These are phyloP conservation scores for Zymoseptoria ardabiliae DNA, from an alignment of 2,329 filamentous ascomycete genomes.

Conservation along the genomic window DNA sequence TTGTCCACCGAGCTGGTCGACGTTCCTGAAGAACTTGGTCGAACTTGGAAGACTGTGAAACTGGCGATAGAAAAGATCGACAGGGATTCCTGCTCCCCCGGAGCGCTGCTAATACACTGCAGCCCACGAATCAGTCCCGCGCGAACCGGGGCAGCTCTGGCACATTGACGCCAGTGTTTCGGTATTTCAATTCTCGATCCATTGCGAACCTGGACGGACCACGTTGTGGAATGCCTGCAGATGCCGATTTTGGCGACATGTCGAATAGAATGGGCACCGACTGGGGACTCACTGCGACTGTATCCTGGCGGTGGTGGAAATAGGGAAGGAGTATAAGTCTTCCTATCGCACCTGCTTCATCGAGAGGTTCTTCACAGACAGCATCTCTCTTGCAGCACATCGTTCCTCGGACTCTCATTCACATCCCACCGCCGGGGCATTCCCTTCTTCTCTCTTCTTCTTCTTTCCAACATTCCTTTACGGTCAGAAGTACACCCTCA, in stretches of 20 bases:
- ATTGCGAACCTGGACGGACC: neutral
- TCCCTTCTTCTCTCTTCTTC: neutral
- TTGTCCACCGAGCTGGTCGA: neutral
- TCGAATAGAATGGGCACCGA: neutral
- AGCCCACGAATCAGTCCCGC: neutral
- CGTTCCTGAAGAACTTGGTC: neutral
- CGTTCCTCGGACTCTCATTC: neutral
- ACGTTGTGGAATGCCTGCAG: neutral
- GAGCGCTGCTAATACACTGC: neutral
- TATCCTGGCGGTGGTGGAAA: neutral
- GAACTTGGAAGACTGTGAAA: neutral
- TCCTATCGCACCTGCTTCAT: neutral
- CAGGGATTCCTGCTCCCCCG: neutral
- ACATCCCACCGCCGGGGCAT: neutral
- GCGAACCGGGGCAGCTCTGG: neutral
- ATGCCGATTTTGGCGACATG: neutral
- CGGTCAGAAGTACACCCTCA: neutral
- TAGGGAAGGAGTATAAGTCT: neutral
- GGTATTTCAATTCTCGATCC: neutral
- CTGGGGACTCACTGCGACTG: neutral
- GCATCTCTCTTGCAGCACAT: neutral
- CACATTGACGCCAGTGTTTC: neutral
- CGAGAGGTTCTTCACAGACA: neutral
- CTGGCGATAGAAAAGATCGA: neutral
- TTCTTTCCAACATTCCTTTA: neutral